These are phyloP conservation scores for Gossypium gossypioides DNA, from an alignment of 441 rosid species.

Conservation along the genomic window DNA sequence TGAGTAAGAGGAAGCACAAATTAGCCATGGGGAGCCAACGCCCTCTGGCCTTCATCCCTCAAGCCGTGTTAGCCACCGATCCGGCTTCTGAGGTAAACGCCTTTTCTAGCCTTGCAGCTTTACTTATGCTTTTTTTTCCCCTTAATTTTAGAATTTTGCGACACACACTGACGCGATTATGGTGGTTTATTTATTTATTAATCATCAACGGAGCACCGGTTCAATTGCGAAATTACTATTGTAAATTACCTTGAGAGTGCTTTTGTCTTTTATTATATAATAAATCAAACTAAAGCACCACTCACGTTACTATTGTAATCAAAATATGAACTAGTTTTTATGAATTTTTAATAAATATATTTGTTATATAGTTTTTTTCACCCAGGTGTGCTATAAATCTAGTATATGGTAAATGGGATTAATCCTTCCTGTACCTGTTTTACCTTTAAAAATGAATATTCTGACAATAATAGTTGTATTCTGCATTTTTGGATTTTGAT, in stretches of 20 bases:
- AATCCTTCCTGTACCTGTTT: not conserved
- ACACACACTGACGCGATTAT: not conserved
- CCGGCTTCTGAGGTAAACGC: conserved; percentile 55
- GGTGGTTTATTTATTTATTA: not conserved
- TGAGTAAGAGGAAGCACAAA: conserved; percentile 29
- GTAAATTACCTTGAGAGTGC: too few species aligned
- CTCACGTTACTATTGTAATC: too few species aligned
- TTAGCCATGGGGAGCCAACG: conserved; percentile 25
- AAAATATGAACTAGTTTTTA: too few species aligned
- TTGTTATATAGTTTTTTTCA: not conserved
- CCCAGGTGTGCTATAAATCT: not conserved
- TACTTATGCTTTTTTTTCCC: not conserved
- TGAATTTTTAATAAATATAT: too few species aligned
- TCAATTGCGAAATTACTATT: not conserved
- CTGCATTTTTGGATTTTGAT: too few species aligned
- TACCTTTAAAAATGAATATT: not conserved
- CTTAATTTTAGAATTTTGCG: conserved; percentile 6
- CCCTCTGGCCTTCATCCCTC: conserved; percentile 30
- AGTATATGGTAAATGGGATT: not conserved
- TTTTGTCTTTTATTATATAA: too few species aligned
- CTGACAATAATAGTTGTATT: too few species aligned
- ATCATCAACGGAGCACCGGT: not conserved
- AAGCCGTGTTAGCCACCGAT: conserved; percentile 66
- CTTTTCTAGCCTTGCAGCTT: not conserved
- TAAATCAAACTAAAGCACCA: too few species aligned